These are phyloP conservation scores for Eucalyptus marginata DNA, from an alignment of 345 rosid species.

Conservation along the genomic window DNA sequence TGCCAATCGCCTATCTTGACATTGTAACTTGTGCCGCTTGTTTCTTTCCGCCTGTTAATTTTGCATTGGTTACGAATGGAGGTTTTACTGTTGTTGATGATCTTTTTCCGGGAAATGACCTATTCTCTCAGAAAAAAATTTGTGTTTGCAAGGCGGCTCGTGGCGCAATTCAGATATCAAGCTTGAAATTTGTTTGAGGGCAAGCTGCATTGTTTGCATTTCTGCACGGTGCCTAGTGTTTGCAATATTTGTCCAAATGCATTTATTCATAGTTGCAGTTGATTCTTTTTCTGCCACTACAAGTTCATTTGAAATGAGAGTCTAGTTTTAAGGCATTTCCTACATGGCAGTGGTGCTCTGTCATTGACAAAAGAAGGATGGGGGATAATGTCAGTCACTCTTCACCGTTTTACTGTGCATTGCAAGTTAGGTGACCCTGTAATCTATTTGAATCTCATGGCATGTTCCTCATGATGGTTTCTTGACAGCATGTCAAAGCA, in stretches of 20 bases:
- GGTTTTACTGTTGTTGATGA: neutral
- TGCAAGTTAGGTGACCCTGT: neutral
- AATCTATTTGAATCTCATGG: neutral
- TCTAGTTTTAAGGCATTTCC: neutral
- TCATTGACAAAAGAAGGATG: neutral
- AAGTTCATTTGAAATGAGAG: neutral
- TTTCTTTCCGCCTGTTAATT: neutral
- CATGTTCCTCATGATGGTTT: neutral
- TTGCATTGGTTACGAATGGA: neutral
- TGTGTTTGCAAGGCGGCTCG: neutral
- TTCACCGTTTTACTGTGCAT: neutral
- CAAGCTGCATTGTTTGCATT: neutral
- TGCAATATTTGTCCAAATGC: neutral
- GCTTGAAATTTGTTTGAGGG: neutral
- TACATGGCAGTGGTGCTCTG: neutral
- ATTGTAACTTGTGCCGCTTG: neutral
- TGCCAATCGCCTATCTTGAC: neutral
- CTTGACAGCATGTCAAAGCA: conserved; percentile 30
- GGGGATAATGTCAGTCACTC: neutral
- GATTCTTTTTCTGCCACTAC: neutral
- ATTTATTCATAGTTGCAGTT: neutral
- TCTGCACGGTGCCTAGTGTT: neutral
- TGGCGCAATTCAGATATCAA: neutral
- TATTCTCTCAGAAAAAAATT: neutral
- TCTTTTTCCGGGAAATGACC: neutral